Evolutionary conservation across 2,329 filamentous ascomycete genomes (phyloP), one percentile per base, ranked within the genome.

Genomic region (Ceratocystis cacaofunesta): DNA sequence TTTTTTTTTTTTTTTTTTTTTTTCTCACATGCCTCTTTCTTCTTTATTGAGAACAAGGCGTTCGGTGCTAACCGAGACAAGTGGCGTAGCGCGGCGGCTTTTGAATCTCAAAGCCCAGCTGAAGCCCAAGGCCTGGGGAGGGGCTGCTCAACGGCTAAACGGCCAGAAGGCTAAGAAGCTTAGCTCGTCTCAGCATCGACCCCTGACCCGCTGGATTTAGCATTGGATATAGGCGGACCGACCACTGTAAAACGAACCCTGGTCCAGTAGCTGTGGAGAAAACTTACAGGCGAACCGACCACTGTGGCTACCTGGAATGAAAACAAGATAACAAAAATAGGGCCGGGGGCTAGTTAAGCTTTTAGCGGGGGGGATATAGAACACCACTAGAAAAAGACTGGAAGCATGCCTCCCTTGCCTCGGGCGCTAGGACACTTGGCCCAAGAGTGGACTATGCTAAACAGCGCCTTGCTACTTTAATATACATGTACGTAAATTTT

Each of bases 31-130:
- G 44, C 22, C 22, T 57, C 22, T 17, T 57, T 3, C 10, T 28
- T 22, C 17, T 57, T 32, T 50, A n/a, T n/a, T 50, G 10, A 22
- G 22, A 57, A 57, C 22, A 28, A 57, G 52, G 22, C 15, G 52
- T 30, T 41, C 52, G 52, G 52, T 32, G 52, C 52, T 30, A 57
- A 17, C 52, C 52, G 52, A 57, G 52, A 57, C 52, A 57, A 57
- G 52, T 57, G 52, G 52, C 52, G 52, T 32, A 57, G 52, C 22
- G 52, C 30, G 22, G 52, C 52, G 52, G 52, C 22, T 32, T 57
- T 57, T 15, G 3, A 41, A 12, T 41, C 36, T 41, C 46, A 55
- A 28, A 7, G 6, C 17, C 46, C 17, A 50, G 46, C 46, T 12
- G n/a, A 25, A 28, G 22, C 25, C 25, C 52, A 28, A 57, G 52